These are phyloP conservation scores for Candida dubliniensis DNA, from an alignment of 1,139 yeast genomes.

Conservation along the genomic window DNA sequence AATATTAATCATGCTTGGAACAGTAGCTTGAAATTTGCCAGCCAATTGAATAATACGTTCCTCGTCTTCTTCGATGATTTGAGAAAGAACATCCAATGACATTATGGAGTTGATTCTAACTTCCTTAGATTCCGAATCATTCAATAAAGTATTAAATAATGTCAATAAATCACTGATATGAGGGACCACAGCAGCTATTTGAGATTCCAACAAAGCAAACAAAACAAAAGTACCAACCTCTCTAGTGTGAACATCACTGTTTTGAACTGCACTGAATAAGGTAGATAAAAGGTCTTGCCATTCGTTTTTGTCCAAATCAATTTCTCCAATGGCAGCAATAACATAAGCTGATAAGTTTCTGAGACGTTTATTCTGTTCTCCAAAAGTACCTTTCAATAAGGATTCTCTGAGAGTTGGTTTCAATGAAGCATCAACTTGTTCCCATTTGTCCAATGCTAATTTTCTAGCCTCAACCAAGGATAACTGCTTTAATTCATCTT, in stretches of 20 bases:
- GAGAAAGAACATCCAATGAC: constrained; percentile 77
- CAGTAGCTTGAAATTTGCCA: constrained; percentile 59
- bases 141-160: constrained; percentile 66
- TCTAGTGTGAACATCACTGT: constrained; percentile 58
- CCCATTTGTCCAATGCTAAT: constrained; percentile 75
- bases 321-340: constrained; percentile 79
- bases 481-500: constrained; percentile 69
- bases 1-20: constrained; percentile 82
- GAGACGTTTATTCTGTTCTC: constrained; percentile 56
- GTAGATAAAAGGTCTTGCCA: constrained; percentile 82
- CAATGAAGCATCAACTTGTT: constrained; percentile 47
- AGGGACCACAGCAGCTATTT: constrained; percentile 59
- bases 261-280: constrained; percentile 67
- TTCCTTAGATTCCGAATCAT: constrained; percentile 65
- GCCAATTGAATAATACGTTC: constrained; percentile 40
- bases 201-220: constrained; percentile 75
- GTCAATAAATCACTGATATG: constrained; percentile 68
- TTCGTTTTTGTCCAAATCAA: constrained; percentile 61
- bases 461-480: constrained; percentile 97
- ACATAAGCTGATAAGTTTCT: constrained; percentile 91
- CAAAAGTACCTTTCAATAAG: constrained; percentile 67
- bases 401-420: constrained; percentile 66
- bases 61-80: constrained; percentile 59
- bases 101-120: constrained; percentile 82
- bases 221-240: constrained; percentile 85